phyloP scores from a whole-genome alignment of 2,329 filamentous ascomycete genomes.

The Colletotrichum sp. region DNA sequence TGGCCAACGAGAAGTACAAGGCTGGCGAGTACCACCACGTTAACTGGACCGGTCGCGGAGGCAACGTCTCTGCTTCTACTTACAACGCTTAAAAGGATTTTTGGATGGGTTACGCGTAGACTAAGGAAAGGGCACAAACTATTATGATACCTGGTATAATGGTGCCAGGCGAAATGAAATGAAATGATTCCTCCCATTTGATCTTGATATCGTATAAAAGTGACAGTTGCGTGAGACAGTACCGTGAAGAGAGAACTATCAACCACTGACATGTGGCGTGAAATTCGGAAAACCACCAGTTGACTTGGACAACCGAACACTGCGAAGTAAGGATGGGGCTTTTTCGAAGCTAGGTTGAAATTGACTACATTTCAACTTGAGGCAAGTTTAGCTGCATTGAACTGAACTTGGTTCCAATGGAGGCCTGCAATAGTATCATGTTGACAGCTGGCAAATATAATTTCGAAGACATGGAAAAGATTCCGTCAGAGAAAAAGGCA shows the following conservation, averaged over 20 bases:
- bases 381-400: too few relatives aligned
- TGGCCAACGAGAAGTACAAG: slow-evolving; percentile 78
- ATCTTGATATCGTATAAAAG: rapidly evolving
- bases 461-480: too few relatives aligned
- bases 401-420: too few relatives aligned
- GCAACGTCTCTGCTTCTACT: slow-evolving; percentile 95
- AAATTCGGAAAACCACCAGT: background rate
- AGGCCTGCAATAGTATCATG: too few relatives aligned
- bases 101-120: slow-evolving; percentile 15
- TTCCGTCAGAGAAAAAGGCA: background rate
- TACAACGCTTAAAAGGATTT: slow-evolving; percentile 81
- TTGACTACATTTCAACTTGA: too few relatives aligned
- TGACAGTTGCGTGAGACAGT: rapidly evolving
- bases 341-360: too few relatives aligned
- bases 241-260: rapidly evolving
- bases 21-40: slow-evolving; percentile 92
- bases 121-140: slow-evolving; percentile 9
- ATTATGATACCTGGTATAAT: slow-evolving; percentile 19
- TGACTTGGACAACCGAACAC: rapidly evolving
- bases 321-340: rapidly evolving
- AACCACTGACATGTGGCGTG: background rate
- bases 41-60: slow-evolving; percentile 99
- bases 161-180: slow-evolving; percentile 16
- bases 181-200: slow-evolving; percentile 16
- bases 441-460: too few relatives aligned